phyloP scores from a whole-genome alignment of 306 rosid genomes.

The Castanospermum australe region DNA sequence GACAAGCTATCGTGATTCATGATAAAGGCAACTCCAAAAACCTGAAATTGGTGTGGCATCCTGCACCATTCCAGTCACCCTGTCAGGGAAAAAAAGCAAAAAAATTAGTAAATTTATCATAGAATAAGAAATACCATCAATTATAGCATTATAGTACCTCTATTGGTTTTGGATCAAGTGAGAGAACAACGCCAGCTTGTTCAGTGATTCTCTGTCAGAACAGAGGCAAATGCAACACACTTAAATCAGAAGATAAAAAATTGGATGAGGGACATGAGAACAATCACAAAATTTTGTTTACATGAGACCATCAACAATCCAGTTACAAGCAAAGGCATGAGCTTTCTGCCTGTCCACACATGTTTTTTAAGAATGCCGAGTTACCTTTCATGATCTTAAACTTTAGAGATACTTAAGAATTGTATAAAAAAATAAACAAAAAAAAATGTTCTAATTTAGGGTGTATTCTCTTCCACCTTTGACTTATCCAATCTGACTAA shows the following conservation, averaged over 20 bases:
- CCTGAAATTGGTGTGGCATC: constrained; percentile 99
- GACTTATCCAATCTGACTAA: neutral
- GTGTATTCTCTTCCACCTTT: neutral
- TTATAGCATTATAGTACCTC: constrained; percentile 50
- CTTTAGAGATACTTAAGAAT: neutral
- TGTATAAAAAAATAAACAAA: neutral
- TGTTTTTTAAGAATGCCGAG: neutral
- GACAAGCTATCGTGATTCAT: constrained; percentile 14
- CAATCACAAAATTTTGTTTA: neutral
- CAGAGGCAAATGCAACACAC: constrained; percentile 5
- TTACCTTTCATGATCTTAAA: neutral
- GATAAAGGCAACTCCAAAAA: constrained; percentile 23
- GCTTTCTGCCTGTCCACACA: neutral
- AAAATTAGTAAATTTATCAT: neutral
- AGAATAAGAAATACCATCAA: constrained; percentile 2
- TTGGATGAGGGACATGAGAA: neutral
- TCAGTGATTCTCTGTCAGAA: constrained; percentile 91
- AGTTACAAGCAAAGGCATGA: neutral
- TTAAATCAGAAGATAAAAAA: constrained; percentile 14
- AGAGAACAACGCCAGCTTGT: constrained; percentile 94
- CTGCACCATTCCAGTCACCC: constrained; percentile 99
- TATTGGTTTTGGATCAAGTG: constrained; percentile 98
- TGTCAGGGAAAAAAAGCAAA: constrained; percentile 33
- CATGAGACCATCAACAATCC: neutral
- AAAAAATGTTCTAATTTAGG: neutral